Evolutionary conservation across 768 basidiomycete species (phyloP).

Genomic region (Leccinum uliginosum): DNA sequence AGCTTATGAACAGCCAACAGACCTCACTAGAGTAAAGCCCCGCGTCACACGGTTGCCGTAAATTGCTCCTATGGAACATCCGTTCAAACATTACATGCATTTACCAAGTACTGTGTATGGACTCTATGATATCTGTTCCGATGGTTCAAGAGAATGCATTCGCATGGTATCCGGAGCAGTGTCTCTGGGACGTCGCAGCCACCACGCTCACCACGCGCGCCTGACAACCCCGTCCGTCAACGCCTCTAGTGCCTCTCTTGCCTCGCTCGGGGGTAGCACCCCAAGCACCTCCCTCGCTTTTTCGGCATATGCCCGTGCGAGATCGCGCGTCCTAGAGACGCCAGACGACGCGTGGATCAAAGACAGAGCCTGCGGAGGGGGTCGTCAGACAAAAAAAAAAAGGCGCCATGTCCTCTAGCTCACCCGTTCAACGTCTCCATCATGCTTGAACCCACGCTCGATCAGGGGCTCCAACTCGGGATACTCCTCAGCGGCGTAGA

Average conservation of each 20-base stretch:
- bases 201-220: conserved; percentile 42
- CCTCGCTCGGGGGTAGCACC: conserved; percentile 76
- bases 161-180: neutral
- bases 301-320: conserved; percentile 72
- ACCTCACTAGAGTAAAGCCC: too few species aligned
- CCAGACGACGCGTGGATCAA: conserved; percentile 60
- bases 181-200: neutral
- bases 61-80: too few species aligned
- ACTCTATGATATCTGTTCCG: neutral
- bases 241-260: conserved; percentile 67
- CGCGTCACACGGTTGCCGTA: too few species aligned
- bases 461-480: conserved; percentile 75
- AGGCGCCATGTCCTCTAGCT: conserved; percentile 17
- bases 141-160: neutral
- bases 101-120: neutral
- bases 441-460: conserved; percentile 65
- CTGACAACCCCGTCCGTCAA: conserved; percentile 66
- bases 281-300: conserved; percentile 69
- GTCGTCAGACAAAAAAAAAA: neutral
- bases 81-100: neutral
- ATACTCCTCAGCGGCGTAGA: conserved; percentile 86
- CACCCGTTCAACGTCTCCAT: conserved; percentile 80
- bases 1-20: too few species aligned
- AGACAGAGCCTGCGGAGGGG: conserved; percentile 54
- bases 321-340: conserved; percentile 69